These are phyloP conservation scores for Coniochaeta ligniaria DNA, from an alignment of 2,329 filamentous ascomycete species.

Conservation along the genomic window DNA sequence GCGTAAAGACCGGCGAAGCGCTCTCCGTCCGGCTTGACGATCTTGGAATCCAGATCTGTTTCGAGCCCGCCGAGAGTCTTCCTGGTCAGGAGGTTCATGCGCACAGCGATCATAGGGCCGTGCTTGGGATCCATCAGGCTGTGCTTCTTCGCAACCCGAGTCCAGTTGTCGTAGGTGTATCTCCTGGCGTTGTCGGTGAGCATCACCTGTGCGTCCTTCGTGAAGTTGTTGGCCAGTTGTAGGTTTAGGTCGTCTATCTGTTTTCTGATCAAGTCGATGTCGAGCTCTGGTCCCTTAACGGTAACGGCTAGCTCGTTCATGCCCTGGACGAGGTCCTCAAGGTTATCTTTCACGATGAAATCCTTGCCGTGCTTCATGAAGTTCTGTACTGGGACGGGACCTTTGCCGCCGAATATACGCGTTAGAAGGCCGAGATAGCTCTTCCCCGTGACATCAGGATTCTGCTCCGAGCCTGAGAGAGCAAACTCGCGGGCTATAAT, in stretches of 20 bases:
- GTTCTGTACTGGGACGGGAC: slow-evolving; percentile 46
- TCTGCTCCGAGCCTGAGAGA: slow-evolving; percentile 57
- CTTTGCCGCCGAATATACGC: slow-evolving; percentile 43
- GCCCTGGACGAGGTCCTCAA: slow-evolving; percentile 45
- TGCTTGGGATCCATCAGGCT: slow-evolving; percentile 44
- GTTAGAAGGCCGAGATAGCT: slow-evolving; percentile 41
- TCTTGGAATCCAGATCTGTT: slow-evolving; percentile 49
- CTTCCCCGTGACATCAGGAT: slow-evolving; percentile 52
- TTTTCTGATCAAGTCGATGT: slow-evolving; percentile 33
- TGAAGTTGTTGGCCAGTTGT: slow-evolving; percentile 48
- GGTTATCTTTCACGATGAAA: slow-evolving; percentile 50
- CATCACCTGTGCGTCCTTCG: slow-evolving; percentile 57
- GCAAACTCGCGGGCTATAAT: slow-evolving; percentile 57
- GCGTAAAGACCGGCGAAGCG: slow-evolving; percentile 50
- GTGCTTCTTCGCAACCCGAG: slow-evolving; percentile 46
- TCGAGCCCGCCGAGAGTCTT: slow-evolving; percentile 56
- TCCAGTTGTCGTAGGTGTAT: slow-evolving; percentile 47
- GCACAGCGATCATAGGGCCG: slow-evolving; percentile 52
- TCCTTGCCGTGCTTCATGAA: slow-evolving; percentile 53
- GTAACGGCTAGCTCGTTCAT: slow-evolving; percentile 51
- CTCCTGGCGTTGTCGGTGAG: slow-evolving; percentile 48
- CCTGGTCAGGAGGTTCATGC: slow-evolving; percentile 52
- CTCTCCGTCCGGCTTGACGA: slow-evolving; percentile 40
- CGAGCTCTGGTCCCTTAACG: slow-evolving; percentile 38
- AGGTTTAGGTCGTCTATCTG: slow-evolving; percentile 45